A percentile compares a stretch with the other conserved stretches of the same genome.
These are phyloP conservation scores for Lentinula edodes DNA, from an alignment of 768 basidiomycete species.

Conservation along the genomic window DNA sequence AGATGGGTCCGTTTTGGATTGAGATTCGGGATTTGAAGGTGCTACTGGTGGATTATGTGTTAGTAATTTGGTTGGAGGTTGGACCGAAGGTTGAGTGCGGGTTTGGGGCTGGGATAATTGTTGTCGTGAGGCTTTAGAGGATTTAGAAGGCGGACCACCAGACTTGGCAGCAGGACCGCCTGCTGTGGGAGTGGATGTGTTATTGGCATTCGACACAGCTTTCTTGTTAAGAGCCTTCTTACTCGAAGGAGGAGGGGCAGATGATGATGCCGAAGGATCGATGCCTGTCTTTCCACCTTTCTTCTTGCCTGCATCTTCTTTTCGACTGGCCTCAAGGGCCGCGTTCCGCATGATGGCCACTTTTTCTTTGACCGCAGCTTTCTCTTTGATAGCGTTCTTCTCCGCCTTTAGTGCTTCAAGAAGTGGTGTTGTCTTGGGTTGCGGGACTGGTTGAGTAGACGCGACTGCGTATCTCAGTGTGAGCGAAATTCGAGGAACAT, in stretches of 20 bases:
- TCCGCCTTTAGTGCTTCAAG: constrained; percentile 91
- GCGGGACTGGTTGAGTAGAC: constrained; percentile 49
- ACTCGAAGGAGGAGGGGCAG: background rate
- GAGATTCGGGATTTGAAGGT: constrained; percentile 9
- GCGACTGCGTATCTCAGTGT: constrained; percentile 41
- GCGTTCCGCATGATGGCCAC: constrained; percentile 69
- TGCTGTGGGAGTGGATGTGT: constrained; percentile 17
- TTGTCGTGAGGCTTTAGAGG: constrained; percentile 11
- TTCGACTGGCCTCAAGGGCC: constrained; percentile 36
- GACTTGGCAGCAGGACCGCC: constrained; percentile 19
- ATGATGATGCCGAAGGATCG: constrained; percentile 10
- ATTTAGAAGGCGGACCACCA: constrained; percentile 12
- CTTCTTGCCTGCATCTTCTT: constrained; percentile 29
- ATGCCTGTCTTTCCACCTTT: constrained; percentile 14
- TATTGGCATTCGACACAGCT: constrained; percentile 17
- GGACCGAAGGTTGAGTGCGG: constrained; percentile 1
- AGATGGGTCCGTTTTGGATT: constrained; percentile 7
- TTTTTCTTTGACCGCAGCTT: constrained; percentile 65
- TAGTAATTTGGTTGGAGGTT: background rate
- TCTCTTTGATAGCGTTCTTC: constrained; percentile 62
- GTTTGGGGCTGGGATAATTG: constrained; percentile 9
- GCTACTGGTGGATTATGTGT: background rate
- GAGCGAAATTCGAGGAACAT: background rate
- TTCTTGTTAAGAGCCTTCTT: constrained; percentile 7
- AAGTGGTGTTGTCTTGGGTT: constrained; percentile 83